These are phyloP conservation scores for Lentinus polychrous DNA, from an alignment of 1,284 basidiomycete species.

Conservation along the genomic window DNA sequence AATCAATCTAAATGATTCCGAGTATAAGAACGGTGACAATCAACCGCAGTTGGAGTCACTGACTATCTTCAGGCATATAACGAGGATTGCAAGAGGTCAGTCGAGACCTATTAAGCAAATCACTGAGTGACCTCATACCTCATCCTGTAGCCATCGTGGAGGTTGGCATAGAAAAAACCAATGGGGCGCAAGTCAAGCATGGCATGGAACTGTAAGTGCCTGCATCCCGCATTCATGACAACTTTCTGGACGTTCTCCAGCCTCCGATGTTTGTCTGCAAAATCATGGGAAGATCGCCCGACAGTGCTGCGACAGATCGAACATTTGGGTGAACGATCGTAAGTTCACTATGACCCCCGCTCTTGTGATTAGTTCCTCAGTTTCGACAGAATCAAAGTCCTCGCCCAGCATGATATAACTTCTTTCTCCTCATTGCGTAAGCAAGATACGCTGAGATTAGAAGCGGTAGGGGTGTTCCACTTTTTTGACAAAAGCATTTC, in stretches of 20 bases:
- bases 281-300: slow-evolving; percentile 81
- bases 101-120: background rate
- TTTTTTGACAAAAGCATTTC: background rate
- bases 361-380: background rate
- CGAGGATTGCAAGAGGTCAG: slow-evolving; percentile 60
- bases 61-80: slow-evolving; percentile 58
- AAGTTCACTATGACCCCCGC: slow-evolving; percentile 20
- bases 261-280: slow-evolving; percentile 58
- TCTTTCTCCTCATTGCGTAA: slow-evolving; percentile 51
- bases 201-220: slow-evolving; percentile 60
- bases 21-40: slow-evolving; percentile 63
- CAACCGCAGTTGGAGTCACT: slow-evolving; percentile 66
- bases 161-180: slow-evolving; percentile 54
- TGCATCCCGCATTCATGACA: background rate
- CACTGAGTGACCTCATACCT: background rate
- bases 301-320: slow-evolving; percentile 74
- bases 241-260: background rate
- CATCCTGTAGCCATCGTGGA: slow-evolving; percentile 73
- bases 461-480: slow-evolving; percentile 38
- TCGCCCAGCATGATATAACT: slow-evolving; percentile 65
- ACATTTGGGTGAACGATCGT: slow-evolving; percentile 84
- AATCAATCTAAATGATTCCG: slow-evolving; percentile 55
- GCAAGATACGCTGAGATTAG: slow-evolving; percentile 53
- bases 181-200: slow-evolving; percentile 59
- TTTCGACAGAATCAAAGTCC: slow-evolving; percentile 28